Conservation (phyloP, 495 filamentous ascomycete genomes). For the Penicillium cinerascens region DNA sequence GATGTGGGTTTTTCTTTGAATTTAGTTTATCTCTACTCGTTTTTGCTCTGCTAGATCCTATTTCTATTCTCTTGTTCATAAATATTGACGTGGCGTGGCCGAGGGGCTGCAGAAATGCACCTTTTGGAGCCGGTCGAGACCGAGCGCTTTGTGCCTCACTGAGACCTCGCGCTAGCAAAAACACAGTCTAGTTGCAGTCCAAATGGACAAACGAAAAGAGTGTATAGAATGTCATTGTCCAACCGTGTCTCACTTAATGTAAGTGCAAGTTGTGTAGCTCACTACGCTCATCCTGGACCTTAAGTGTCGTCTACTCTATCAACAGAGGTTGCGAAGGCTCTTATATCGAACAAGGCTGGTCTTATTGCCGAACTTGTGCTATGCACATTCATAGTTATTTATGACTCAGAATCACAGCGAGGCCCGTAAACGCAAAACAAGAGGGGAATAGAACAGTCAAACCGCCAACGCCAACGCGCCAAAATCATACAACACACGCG, state of each 20-base stretch:
- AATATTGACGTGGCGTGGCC: not conserved
- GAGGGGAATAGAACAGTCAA: conserved; percentile 19
- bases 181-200: not conserved
- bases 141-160: not conserved
- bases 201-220: not conserved
- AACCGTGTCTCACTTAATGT: not conserved
- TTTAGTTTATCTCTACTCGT: not conserved
- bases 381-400: not conserved
- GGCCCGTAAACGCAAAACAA: conserved; percentile 8
- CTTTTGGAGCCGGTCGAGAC: not conserved
- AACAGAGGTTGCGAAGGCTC: not conserved
- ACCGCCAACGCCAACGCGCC: conserved; percentile 31
- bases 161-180: not conserved
- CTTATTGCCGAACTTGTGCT: conserved; percentile 13
- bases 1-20: not conserved
- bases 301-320: not conserved
- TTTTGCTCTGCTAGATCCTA: not conserved
- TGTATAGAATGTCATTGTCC: not conserved
- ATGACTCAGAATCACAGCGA: not conserved
- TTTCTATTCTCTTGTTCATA: not conserved
- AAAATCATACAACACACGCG: conserved; percentile 46
- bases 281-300: not conserved
- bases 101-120: not conserved
- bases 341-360: conserved; percentile 1
- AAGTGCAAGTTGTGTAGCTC: not conserved